A percentile compares a stretch with the other conserved stretches of the same genome.
Conservation (phyloP, 1,284 basidiomycete species). For the Xerocomus nothofagi region DNA sequence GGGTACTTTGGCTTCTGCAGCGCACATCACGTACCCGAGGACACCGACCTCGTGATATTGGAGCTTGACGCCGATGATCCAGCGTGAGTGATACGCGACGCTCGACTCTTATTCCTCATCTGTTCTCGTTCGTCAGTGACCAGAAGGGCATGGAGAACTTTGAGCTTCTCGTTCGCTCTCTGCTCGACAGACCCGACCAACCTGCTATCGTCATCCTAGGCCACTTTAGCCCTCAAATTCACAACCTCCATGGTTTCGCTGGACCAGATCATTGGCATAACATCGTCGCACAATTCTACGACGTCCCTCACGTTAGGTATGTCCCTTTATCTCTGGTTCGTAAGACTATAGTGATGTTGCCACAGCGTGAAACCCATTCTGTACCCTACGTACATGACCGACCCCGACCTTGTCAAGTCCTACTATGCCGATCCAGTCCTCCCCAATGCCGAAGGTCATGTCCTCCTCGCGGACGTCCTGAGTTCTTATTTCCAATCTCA, state of each 20-base stretch:
- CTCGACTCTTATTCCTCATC: neutral
- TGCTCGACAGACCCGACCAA: slow-evolving; percentile 83
- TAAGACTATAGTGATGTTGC: neutral
- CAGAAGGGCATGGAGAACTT: slow-evolving; percentile 77
- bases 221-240: slow-evolving; percentile 86
- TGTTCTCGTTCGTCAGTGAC: slow-evolving; percentile 48
- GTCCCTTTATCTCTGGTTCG: slow-evolving; percentile 9
- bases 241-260: slow-evolving; percentile 75
- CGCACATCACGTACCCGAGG: slow-evolving; percentile 87
- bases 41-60: slow-evolving; percentile 88
- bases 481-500: slow-evolving; percentile 86
- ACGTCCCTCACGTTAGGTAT: slow-evolving; percentile 83
- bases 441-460: slow-evolving; percentile 79
- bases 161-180: slow-evolving; percentile 86
- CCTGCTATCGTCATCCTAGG: slow-evolving; percentile 90
- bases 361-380: slow-evolving; percentile 75
- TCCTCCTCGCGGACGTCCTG: slow-evolving; percentile 82
- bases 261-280: slow-evolving; percentile 88
- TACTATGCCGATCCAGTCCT: slow-evolving; percentile 85
- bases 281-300: slow-evolving; percentile 92
- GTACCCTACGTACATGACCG: slow-evolving; percentile 78
- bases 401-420: slow-evolving; percentile 65
- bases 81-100: slow-evolving; percentile 53
- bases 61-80: slow-evolving; percentile 90
- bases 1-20: slow-evolving; percentile 93